These are phyloP conservation scores for Starmerella gropengiesseri DNA, from an alignment of 805 yeast species.

Conservation along the genomic window DNA sequence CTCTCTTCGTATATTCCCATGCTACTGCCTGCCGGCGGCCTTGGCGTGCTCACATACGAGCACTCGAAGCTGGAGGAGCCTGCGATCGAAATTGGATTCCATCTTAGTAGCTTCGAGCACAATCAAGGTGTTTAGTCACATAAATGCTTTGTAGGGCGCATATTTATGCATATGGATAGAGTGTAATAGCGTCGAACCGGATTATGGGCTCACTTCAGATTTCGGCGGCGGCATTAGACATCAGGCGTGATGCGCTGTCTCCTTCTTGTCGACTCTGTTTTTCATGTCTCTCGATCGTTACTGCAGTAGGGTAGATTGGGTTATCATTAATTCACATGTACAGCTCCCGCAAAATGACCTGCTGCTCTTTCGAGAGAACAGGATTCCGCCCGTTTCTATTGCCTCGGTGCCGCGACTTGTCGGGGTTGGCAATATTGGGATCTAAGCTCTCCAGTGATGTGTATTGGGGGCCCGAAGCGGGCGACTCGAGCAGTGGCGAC, in stretches of 20 bases:
- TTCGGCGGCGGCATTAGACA: too few relatives aligned
- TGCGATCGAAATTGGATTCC: constrained; percentile 57
- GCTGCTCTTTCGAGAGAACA: constrained; percentile 42
- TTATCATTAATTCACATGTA: constrained; percentile 21
- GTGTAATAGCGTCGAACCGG: too few relatives aligned
- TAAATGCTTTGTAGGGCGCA: neutral
- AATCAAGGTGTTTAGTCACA: constrained; percentile 6
- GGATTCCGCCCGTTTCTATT: constrained; percentile 28
- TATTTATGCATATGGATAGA: neutral
- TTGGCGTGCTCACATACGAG: constrained; percentile 82
- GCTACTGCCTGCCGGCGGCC: constrained; percentile 88
- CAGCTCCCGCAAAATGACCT: constrained; percentile 39
- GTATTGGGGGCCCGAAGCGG: constrained; percentile 16
- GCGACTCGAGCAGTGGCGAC: neutral
- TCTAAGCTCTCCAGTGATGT: constrained; percentile 27
- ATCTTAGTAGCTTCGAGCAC: constrained; percentile 21
- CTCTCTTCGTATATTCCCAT: constrained; percentile 61
- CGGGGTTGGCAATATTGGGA: constrained; percentile 23
- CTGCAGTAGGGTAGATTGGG: neutral
- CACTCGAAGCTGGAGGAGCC: constrained; percentile 80
- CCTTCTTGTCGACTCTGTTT: too few relatives aligned
- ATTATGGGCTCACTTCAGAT: too few relatives aligned
- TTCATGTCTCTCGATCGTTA: too few relatives aligned
- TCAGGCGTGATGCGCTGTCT: too few relatives aligned
- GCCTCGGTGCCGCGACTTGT: constrained; percentile 16